Percentiles rank a stretch among this genome's conserved stretches.
phyloP scores from a whole-genome alignment of 2,329 filamentous ascomycete genomes.

The Penicillium sp. region DNA sequence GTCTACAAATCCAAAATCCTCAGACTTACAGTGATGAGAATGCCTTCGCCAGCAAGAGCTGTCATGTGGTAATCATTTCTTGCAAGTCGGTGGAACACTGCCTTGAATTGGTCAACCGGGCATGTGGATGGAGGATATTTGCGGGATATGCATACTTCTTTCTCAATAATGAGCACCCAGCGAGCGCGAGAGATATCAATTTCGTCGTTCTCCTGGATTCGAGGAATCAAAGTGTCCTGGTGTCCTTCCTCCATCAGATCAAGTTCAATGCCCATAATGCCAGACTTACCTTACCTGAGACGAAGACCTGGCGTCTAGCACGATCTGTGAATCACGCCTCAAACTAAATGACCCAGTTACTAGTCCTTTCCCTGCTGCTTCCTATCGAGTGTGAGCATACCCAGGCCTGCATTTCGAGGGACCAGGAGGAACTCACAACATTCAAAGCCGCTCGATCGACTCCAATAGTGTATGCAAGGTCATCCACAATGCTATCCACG shows the following conservation, averaged over 20 bases:
- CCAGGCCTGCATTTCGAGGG: not conserved
- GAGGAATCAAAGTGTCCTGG: constrained; percentile 57
- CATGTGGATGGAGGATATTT: not conserved
- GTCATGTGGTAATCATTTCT: constrained; percentile 48
- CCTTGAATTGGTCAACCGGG: constrained; percentile 42
- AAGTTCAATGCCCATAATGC: not conserved
- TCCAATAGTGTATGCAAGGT: constrained; percentile 60
- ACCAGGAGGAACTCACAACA: constrained; percentile 46
- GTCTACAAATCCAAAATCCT: not conserved
- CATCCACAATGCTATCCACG: constrained; percentile 61
- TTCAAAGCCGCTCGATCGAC: constrained; percentile 57
- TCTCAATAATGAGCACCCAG: constrained; percentile 65
- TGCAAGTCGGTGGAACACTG: constrained; percentile 60
- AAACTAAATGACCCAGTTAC: constrained; percentile 37
- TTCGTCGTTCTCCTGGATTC: constrained; percentile 44
- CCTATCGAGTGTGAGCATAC: constrained; percentile 28
- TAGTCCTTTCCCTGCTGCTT: constrained; percentile 46
- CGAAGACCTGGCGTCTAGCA: constrained; percentile 41
- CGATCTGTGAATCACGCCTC: constrained; percentile 17
- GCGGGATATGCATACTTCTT: constrained; percentile 52
- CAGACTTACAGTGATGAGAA: constrained; percentile 56
- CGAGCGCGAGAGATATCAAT: constrained; percentile 47
- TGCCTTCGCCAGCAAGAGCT: constrained; percentile 45
- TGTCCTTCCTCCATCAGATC: not conserved
- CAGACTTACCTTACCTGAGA: constrained; percentile 26